Base-by-base conservation (phyloP, 2,329 filamentous ascomycete genomes). In the Talaromyces verruculosus region DNA sequence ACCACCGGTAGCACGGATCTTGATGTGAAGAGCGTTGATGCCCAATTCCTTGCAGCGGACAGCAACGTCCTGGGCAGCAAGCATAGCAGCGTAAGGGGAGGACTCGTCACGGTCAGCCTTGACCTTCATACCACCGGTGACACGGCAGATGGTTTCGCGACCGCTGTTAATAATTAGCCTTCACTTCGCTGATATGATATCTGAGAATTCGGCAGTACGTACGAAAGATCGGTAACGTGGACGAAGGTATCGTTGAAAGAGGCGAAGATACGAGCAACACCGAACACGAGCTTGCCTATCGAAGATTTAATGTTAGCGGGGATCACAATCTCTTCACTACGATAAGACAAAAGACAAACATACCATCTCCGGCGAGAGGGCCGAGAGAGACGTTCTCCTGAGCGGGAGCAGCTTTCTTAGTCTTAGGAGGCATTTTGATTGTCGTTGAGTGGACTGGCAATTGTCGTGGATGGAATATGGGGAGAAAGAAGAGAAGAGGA, bases 101-200 rank as follows among this genome's bases (percentile, higher is more conserved):
- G 94, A 98, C 88, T 99, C 95, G 86, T 99, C 95, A 88, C 95
- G 94, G 81, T 99, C 93, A 84, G 93, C 93, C 91, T 99, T 99
- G 89, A 99, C 95, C 89, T 99, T 99, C 95, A 99, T 99, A 81
- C 96, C 96, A 87, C 96, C 95, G 78, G 96, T 99, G 76, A 99
- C 94, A 92, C 95, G 93, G 89, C 89, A 92, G 87, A 99, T 97
- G 85, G 96, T 99, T 91, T 99, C 95, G 85, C 95, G 95, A 86
- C 95, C 95, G 85, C 92, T 96, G 86, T 82, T 87, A 88, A 87
- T 85, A 88, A 84, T 84, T 85, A 87, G 57, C 15, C 15, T 28
- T 43, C 2, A 11, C n/a, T 60, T 13, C n/a, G 4, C 11, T 25
- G 7, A 3, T 2, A 17, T 8, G 19, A 37, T 39, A 15, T 51